A percentile compares a stretch with the other conserved stretches of the same genome.
These are phyloP conservation scores for Knufia petricola DNA, from an alignment of 2,329 filamentous ascomycete species.

Conservation along the genomic window DNA sequence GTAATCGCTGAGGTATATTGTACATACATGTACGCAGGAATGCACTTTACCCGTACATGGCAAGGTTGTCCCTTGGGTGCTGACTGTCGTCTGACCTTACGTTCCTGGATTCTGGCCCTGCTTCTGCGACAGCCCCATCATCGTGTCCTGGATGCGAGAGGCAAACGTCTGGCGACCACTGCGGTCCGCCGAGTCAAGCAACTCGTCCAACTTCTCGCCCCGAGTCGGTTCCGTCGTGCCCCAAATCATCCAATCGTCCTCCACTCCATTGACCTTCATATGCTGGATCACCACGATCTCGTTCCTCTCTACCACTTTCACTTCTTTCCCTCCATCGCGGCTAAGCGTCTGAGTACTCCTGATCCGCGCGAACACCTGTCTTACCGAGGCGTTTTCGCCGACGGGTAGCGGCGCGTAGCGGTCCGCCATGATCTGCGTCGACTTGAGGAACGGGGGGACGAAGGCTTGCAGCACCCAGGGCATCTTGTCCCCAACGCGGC, in stretches of 20 bases:
- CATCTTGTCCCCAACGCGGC: constrained; percentile 18
- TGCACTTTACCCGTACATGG: too few species aligned
- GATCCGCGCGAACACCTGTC: constrained; percentile 33
- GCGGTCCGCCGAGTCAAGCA: constrained; percentile 9
- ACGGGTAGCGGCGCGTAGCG: constrained; percentile 34
- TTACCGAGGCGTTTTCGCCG: constrained; percentile 29
- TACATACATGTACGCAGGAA: too few species aligned
- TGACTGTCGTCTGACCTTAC: too few species aligned
- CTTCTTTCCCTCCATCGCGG: constrained; percentile 13
- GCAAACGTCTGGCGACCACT: neutral
- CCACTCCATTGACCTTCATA: constrained; percentile 32
- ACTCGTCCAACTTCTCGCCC: constrained; percentile 14
- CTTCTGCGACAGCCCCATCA: neutral
- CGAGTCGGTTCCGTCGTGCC: constrained; percentile 26
- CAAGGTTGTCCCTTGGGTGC: too few species aligned
- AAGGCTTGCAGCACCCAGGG: constrained; percentile 31
- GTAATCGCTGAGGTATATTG: too few species aligned
- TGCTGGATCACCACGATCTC: constrained; percentile 46
- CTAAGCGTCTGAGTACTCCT: constrained; percentile 30
- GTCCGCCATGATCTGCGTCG: constrained; percentile 33
- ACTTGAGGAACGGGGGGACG: constrained; percentile 23
- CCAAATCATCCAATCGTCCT: constrained; percentile 42
- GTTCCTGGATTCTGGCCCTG: neutral
- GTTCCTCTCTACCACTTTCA: constrained; percentile 13
- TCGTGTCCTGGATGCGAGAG: neutral